phyloP scores from a whole-genome alignment of 495 filamentous ascomycete species.

The Xylaria sp. region DNA sequence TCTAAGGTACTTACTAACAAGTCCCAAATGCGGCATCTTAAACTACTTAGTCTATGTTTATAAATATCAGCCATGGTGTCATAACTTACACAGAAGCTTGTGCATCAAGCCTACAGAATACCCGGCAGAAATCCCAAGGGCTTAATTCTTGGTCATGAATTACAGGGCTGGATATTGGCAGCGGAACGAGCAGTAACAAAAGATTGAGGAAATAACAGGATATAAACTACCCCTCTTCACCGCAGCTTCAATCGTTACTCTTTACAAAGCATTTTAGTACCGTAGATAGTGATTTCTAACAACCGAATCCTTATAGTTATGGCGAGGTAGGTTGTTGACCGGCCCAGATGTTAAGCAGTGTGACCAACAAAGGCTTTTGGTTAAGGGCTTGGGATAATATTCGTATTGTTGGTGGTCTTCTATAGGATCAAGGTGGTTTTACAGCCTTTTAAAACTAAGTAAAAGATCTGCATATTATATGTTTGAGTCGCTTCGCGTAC shows the following conservation, averaged over 20 bases:
- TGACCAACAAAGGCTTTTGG: too few species aligned
- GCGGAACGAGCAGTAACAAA: neutral
- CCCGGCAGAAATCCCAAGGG: neutral
- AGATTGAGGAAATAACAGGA: neutral
- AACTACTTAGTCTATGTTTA: constrained; percentile 18
- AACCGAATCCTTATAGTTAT: neutral
- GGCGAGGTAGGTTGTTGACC: too few species aligned
- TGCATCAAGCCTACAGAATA: neutral
- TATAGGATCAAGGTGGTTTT: too few species aligned
- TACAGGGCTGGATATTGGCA: neutral
- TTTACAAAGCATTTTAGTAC: neutral
- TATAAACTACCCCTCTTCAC: neutral
- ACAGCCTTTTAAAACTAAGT: too few species aligned
- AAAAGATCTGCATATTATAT: too few species aligned
- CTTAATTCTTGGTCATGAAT: neutral
- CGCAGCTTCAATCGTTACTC: neutral
- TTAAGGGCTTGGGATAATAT: too few species aligned
- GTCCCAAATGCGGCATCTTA: neutral
- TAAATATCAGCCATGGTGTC: neutral
- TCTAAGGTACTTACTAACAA: neutral
- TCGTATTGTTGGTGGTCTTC: too few species aligned
- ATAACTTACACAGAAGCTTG: neutral
- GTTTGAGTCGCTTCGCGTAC: too few species aligned
- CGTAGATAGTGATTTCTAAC: neutral
- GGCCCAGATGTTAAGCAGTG: too few species aligned